phyloP scores from a whole-genome alignment of 805 yeast species.

The Sugiyamaella lignohabitans region DNA sequence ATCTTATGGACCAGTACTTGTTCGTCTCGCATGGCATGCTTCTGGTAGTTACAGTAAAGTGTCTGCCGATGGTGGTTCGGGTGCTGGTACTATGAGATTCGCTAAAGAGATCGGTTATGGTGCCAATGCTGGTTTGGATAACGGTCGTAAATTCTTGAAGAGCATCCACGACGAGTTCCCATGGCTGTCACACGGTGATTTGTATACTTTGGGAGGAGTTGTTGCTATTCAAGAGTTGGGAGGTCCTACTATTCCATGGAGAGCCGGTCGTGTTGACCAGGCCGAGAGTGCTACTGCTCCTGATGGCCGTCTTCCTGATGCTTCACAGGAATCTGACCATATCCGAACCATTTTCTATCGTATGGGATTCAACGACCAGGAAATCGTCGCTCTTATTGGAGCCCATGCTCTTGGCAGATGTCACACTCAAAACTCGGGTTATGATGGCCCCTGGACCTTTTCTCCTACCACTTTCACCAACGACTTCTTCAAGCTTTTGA shows the following conservation, averaged over 20 bases:
- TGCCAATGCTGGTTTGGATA: slow-evolving; percentile 58
- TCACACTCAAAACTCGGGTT: slow-evolving; percentile 54
- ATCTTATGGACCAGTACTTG: slow-evolving; percentile 63
- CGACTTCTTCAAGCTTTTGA: slow-evolving; percentile 54
- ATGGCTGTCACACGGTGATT: slow-evolving; percentile 73
- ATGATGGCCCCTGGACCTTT: slow-evolving; percentile 81
- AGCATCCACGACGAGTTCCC: slow-evolving; percentile 52
- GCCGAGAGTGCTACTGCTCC: slow-evolving; percentile 46
- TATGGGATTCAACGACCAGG: slow-evolving; percentile 63
- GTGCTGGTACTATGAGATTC: slow-evolving; percentile 60
- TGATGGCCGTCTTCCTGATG: slow-evolving; percentile 71
- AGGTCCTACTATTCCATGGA: slow-evolving; percentile 73
- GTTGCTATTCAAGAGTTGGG: slow-evolving; percentile 71
- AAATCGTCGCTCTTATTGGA: slow-evolving; percentile 66
- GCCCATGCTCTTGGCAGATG: slow-evolving; percentile 77
- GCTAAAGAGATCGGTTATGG: slow-evolving; percentile 46
- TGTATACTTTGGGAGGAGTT: slow-evolving; percentile 75
- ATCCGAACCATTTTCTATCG: slow-evolving; percentile 57
- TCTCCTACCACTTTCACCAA: slow-evolving; percentile 66
- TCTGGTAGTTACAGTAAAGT: slow-evolving; percentile 66
- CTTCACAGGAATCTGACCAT: slow-evolving; percentile 56
- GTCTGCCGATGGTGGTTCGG: slow-evolving; percentile 44
- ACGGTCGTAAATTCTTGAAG: slow-evolving; percentile 50
- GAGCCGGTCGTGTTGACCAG: slow-evolving; percentile 67
- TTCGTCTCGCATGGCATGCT: slow-evolving; percentile 75